Conservation (phyloP, 768 basidiomycete species). For the Dentipellis sp. region DNA sequence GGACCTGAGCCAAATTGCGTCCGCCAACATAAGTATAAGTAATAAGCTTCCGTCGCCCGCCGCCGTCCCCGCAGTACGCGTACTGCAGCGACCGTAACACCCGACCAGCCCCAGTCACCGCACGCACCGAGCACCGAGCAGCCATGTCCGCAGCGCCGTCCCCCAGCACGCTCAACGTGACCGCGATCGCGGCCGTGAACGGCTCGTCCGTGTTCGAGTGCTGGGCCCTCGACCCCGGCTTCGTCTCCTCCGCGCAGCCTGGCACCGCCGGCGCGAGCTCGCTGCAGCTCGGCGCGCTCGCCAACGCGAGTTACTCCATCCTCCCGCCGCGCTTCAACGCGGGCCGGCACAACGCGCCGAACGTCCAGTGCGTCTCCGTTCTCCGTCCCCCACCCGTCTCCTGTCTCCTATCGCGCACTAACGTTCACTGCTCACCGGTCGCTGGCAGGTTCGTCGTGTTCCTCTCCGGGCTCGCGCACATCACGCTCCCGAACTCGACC, state of each 20-base stretch:
- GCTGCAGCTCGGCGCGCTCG: slow-evolving; percentile 16
- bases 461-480: slow-evolving; percentile 16
- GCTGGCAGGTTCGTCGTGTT: slow-evolving; percentile 16
- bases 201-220: slow-evolving; percentile 17
- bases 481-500: slow-evolving; percentile 15
- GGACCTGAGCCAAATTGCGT: too few relatives aligned
- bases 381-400: too few relatives aligned
- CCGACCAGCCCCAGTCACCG: too few relatives aligned
- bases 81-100: too few relatives aligned
- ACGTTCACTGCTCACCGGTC: not conserved
- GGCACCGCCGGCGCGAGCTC: slow-evolving; percentile 19
- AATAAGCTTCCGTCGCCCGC: too few relatives aligned
- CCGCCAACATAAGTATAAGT: too few relatives aligned
- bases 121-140: too few relatives aligned
- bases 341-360: slow-evolving; percentile 45
- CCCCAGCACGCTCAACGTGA: slow-evolving; percentile 9
- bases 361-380: slow-evolving; percentile 21
- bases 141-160: not conserved
- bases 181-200: slow-evolving; percentile 5
- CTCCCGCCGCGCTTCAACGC: slow-evolving; percentile 38
- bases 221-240: slow-evolving; percentile 18
- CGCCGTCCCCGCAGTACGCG: too few relatives aligned
- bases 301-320: slow-evolving; percentile 19
- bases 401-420: too few relatives aligned
- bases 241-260: slow-evolving; percentile 15